Percentiles rank a stretch among this genome's conserved stretches.
phyloP scores from a whole-genome alignment of 352 stramenopile species.

The Phytophthora podocarpi region DNA sequence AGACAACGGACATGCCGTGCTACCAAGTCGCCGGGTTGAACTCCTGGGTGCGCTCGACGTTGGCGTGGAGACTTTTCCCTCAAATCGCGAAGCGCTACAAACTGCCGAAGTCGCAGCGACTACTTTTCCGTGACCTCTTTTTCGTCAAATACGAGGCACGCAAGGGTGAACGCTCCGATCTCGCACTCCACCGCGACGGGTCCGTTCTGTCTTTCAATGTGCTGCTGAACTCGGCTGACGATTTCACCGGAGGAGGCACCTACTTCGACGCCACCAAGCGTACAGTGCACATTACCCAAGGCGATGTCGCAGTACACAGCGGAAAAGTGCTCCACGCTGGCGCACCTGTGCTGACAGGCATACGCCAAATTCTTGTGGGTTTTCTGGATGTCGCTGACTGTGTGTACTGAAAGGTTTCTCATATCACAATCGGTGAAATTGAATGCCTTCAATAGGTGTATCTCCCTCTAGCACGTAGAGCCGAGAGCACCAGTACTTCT shows the following conservation, averaged over 20 bases:
- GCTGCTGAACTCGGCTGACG: constrained; percentile 74
- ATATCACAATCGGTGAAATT: constrained; percentile 69
- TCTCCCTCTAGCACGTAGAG: constrained; percentile 80
- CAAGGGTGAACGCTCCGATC: constrained; percentile 58
- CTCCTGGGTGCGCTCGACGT: constrained; percentile 61
- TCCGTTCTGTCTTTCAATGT: constrained; percentile 96
- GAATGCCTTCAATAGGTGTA: constrained; percentile 78
- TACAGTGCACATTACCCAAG: constrained; percentile 79
- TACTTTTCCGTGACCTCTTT: constrained; percentile 88
- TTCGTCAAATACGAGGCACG: constrained; percentile 88
- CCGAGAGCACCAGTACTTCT: constrained; percentile 72
- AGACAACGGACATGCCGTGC: constrained; percentile 85
- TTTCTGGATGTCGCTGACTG: constrained; percentile 90
- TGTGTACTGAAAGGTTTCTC: constrained; percentile 26
- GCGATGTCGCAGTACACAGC: constrained; percentile 91
- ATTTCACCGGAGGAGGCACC: constrained; percentile 93
- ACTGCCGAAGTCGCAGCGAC: constrained; percentile 41
- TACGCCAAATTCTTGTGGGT: constrained; percentile 91
- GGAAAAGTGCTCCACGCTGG: constrained; percentile 93
- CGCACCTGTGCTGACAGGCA: constrained; percentile 79
- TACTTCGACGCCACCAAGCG: constrained; percentile 86
- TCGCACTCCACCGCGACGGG: constrained; percentile 92
- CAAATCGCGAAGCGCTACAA: constrained; percentile 52
- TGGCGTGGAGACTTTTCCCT: constrained; percentile 62
- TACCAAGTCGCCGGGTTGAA: constrained; percentile 72